Percentiles rank a stretch among this genome's conserved stretches.
These are phyloP conservation scores for Tuber brumale DNA, from an alignment of 495 filamentous ascomycete species.

Conservation along the genomic window DNA sequence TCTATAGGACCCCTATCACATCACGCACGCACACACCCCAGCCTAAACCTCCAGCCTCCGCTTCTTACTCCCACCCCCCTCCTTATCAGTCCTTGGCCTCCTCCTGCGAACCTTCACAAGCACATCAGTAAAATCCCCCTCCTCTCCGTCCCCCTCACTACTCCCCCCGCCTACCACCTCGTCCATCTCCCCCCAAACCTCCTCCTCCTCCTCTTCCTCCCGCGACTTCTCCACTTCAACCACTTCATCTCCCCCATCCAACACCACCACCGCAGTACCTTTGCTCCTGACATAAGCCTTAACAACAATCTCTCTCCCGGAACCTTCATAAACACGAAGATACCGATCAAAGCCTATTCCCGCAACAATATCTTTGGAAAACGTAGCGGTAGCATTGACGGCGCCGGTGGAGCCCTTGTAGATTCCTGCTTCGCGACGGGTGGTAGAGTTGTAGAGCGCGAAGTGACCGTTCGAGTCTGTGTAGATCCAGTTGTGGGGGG, in stretches of 20 bases:
- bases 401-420: constrained; percentile 37
- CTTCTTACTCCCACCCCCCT: constrained; percentile 24
- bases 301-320: constrained; percentile 19
- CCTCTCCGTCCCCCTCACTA: constrained; percentile 6
- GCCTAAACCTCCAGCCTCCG: constrained; percentile 21
- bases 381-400: constrained; percentile 16
- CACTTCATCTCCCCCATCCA: constrained; percentile 27
- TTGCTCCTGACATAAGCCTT: constrained; percentile 32
- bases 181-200: constrained; percentile 39
- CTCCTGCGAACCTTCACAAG: constrained; percentile 34
- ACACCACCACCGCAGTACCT: constrained; percentile 28
- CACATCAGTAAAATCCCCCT: constrained; percentile 20
- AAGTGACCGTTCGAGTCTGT: constrained; percentile 29
- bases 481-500: constrained; percentile 27
- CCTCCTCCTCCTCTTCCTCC: constrained; percentile 22
- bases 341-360: constrained; percentile 39
- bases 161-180: constrained; percentile 22
- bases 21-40: not conserved
- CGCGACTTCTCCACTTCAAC: constrained; percentile 21
- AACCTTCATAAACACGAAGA: constrained; percentile 33
- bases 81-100: constrained; percentile 16
- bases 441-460: constrained; percentile 20
- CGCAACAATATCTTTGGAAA: constrained; percentile 21
- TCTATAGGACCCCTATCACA: not conserved
- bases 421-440: constrained; percentile 26